phyloP scores from a whole-genome alignment of 176 grass and related monocot species.

The Oryza nivara region DNA sequence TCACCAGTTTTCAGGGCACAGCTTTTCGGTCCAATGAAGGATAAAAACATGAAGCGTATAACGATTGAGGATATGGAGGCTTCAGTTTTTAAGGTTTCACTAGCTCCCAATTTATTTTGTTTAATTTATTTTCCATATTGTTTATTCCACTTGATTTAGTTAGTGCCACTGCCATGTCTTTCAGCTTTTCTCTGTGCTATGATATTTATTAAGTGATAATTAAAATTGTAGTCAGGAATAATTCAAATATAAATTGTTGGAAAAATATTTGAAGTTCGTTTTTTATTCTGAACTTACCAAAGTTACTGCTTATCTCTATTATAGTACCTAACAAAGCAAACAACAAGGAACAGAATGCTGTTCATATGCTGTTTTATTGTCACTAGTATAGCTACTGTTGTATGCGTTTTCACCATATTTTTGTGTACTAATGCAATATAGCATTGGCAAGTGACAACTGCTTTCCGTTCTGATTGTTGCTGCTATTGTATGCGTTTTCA shows the following conservation, averaged over 20 bases:
- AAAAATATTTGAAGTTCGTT: not conserved
- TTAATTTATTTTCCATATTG: not conserved
- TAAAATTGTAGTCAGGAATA: not conserved
- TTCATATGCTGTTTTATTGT: constrained; percentile 6
- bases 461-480: too few species aligned
- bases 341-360: not conserved
- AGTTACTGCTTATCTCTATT: not conserved
- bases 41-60: constrained; percentile 82
- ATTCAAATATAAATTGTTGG: not conserved
- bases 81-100: constrained; percentile 89
- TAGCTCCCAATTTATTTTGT: not conserved
- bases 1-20: constrained; percentile 98
- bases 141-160: not conserved
- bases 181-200: not conserved
- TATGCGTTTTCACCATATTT: not conserved
- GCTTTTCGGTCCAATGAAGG: constrained; percentile 98
- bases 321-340: not conserved
- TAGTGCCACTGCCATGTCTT: not conserved
- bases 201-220: not conserved
- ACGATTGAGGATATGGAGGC: constrained; percentile 89
- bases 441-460: too few species aligned
- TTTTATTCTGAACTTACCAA: not conserved
- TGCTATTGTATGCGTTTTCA: not conserved
- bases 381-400: not conserved
- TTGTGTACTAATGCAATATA: not conserved